Base-by-base conservation (phyloP, 2,329 filamentous ascomycete genomes). In the Penicillium nordicum region DNA sequence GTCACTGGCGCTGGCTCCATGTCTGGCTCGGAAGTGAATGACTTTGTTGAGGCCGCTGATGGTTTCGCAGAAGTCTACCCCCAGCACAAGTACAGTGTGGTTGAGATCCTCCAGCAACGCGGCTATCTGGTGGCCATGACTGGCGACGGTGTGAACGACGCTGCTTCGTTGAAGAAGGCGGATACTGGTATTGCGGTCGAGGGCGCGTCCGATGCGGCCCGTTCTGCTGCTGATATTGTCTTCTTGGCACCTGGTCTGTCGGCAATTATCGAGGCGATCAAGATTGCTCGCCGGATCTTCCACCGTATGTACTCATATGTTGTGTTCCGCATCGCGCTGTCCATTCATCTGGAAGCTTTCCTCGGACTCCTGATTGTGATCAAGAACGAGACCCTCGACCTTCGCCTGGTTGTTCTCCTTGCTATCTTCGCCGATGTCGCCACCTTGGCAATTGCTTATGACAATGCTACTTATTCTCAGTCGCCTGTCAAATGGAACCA, bases 221-320 rank as follows among this genome's bases (percentile, higher is more conserved):
- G 90, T 65, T 94, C 91, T 57, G 91, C 91, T 65, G 90, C 92
- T 70, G 92, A 96, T 78, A 96, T 96, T 68, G 91, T 96, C 67
- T 96, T 96, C 83, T 85, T 96, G 73, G 90, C 89, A 67, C 90
- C 91, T 53, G 92, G 91, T 81, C 86, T 96, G 61, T 92, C 90
- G 76, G 89, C 91, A 61, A 95, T 96, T 75, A 95, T 96, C 69
- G 90, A 95, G 74, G 90, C 91, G 59, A 84, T 96, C 67, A 96
- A 96, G 81, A 95, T 89, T 64, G 93, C 90, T 32, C 89, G 92
- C 69, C 91, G 95, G 76, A 96, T 96, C 75, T 96, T 96, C 82
- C 91, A 96, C 80, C 90, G 92, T 69, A 96, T 96, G 91, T 94
- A 96, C 79, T 89, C 91, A 58, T 96, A 96, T 80, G 90, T 96